Evolutionary conservation across 345 rosid genomes (phyloP), one percentile per base, ranked within the genome.

Genomic region (Euclidium syriacum): DNA sequence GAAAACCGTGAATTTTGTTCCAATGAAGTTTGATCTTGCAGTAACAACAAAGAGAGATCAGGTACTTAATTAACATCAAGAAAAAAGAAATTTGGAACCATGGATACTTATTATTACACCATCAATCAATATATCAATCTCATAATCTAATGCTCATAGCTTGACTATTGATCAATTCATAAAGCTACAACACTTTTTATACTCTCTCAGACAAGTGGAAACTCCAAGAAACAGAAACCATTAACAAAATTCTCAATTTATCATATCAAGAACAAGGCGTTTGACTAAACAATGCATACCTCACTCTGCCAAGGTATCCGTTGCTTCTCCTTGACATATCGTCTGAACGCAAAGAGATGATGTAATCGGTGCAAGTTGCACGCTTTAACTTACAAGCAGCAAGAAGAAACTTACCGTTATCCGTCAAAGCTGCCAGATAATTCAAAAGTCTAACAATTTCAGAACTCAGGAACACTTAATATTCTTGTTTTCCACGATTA

Each of bases 391-490:
- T 84, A 51, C 72, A 78, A 12, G 90, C 95, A 78, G 81, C 79
- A 25, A 86, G 90, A 73, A 84, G 90, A 58, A 82, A 84, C 79
- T 86, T 86, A 4, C 90, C 95, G 29, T 79, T 73, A 67, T 80
- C 90, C 10, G 68, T 71, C 67, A 78, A 69, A 53, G 85, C 95
- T 86, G 74, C 53, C 63, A 74, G 4, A 60, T 41, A 4, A 18
- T 17, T 7, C 17, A 18, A 23, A 15, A 5, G 26, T 9, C n/a
- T 6, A 58, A 34, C 18, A 35, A 12, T 3, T 25, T n/a, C 4
- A 18, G 17, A 50, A 40, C 25, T 44, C 23, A 8, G 23, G 25
- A 56, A 39, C 64, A 18, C n/a, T n/a, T n/a, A n/a, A n/a, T n/a
- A n/a, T n/a, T n/a, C n/a, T n/a, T n/a, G n/a, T n/a, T n/a, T n/a